Percentiles rank a stretch among this genome's conserved stretches.
These are phyloP conservation scores for Saccharomycopsis lassenensis DNA, from an alignment of 805 yeast species.

Conservation along the genomic window DNA sequence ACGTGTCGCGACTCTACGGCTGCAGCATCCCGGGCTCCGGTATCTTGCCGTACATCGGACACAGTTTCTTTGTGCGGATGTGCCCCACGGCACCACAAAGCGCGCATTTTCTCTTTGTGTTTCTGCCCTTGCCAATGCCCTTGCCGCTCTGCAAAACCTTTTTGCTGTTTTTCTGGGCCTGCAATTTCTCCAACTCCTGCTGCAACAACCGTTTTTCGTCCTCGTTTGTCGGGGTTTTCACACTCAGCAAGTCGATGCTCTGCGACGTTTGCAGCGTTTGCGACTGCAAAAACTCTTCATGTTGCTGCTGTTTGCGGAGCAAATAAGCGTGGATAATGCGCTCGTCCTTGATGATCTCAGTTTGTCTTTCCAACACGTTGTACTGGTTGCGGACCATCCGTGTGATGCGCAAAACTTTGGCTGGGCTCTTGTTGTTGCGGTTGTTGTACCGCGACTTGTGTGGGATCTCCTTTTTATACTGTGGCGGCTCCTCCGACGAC, in stretches of 20 bases:
- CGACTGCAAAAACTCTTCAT: slow-evolving; percentile 37
- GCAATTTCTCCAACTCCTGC: slow-evolving; percentile 73
- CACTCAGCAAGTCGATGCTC: slow-evolving; percentile 33
- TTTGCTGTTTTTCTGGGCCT: slow-evolving; percentile 36
- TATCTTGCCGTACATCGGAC: slow-evolving; percentile 80
- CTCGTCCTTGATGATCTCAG: slow-evolving; percentile 74
- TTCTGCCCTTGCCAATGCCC: slow-evolving; percentile 62
- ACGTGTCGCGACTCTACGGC: not conserved
- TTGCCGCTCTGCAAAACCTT: slow-evolving; percentile 31
- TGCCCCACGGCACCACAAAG: slow-evolving; percentile 95
- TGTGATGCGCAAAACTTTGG: slow-evolving; percentile 50
- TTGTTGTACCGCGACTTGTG: slow-evolving; percentile 18
- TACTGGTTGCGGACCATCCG: slow-evolving; percentile 75
- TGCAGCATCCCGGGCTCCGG: slow-evolving; percentile 15
- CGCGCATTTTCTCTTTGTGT: slow-evolving; percentile 75
- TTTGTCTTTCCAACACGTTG: slow-evolving; percentile 73
- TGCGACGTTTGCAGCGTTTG: slow-evolving; percentile 9
- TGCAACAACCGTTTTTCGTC: slow-evolving; percentile 72
- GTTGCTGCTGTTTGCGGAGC: slow-evolving; percentile 9
- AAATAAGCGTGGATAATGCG: slow-evolving; percentile 79
- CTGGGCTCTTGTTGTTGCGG: slow-evolving; percentile 21
- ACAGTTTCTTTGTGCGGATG: slow-evolving; percentile 73
- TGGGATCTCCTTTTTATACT: slow-evolving; percentile 26
- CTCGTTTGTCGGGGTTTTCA: slow-evolving; percentile 68
- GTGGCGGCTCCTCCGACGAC: slow-evolving; percentile 29